Conservation (phyloP, 2,329 filamentous ascomycete genomes). For the Allantophomopsis cytisporea region DNA sequence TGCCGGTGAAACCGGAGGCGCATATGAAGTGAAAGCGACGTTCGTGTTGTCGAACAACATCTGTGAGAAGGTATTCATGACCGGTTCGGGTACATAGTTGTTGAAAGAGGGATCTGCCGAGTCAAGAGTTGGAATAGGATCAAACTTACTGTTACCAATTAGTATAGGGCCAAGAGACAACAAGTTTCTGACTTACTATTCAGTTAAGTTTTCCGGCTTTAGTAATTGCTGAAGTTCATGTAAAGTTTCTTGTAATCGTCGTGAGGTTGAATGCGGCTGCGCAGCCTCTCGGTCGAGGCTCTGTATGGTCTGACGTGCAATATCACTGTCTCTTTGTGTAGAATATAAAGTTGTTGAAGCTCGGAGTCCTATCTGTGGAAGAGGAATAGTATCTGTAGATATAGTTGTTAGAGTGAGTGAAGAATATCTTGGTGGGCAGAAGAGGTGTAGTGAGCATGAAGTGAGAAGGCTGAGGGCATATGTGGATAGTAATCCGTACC, state of each 20-base stretch:
- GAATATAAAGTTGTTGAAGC: slow-evolving; percentile 35
- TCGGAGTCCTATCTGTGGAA: slow-evolving; percentile 42
- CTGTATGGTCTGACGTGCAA: slow-evolving; percentile 40
- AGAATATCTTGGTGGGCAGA: background rate
- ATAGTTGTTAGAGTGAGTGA: slow-evolving; percentile 7
- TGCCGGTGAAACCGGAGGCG: slow-evolving; percentile 8
- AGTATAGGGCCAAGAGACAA: no score
- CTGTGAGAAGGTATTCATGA: slow-evolving; percentile 17
- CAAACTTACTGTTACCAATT: background rate
- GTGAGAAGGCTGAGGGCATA: background rate
- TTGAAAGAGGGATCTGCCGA: background rate
- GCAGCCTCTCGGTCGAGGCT: slow-evolving; percentile 59
- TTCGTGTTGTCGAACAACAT: slow-evolving; percentile 16
- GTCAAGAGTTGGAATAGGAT: slow-evolving; percentile 9
- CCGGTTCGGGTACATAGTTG: slow-evolving; percentile 6
- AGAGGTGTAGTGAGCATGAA: slow-evolving; percentile 1
- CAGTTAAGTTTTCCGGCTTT: slow-evolving; percentile 53
- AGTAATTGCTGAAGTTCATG: slow-evolving; percentile 65
- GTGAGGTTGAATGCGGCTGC: slow-evolving; percentile 41
- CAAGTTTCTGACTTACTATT: slow-evolving; percentile 25
- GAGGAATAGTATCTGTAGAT: slow-evolving; percentile 47
- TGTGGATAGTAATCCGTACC: slow-evolving; percentile 29
- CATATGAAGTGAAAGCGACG: slow-evolving; percentile 11
- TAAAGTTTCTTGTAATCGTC: slow-evolving; percentile 56
- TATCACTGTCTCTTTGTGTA: slow-evolving; percentile 36